These are phyloP conservation scores for Erythrophleum fordii DNA, from an alignment of 306 rosid species.

Conservation along the genomic window DNA sequence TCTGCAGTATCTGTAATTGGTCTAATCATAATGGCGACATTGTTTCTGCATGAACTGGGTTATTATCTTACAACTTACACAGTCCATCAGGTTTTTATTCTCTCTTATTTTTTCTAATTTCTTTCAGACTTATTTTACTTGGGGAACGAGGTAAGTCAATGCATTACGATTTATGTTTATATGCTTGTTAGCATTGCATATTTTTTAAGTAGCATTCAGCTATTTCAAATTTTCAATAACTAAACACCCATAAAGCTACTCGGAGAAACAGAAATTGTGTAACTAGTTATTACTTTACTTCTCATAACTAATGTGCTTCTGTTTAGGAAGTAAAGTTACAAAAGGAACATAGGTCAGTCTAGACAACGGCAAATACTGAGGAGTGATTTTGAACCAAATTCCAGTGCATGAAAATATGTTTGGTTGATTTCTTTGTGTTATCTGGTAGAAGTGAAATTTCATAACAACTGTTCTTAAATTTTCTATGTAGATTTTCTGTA, in stretches of 20 bases:
- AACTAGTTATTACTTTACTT: not conserved
- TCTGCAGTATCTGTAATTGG: conserved; percentile 79
- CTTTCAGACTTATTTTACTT: not conserved
- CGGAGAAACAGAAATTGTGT: not conserved
- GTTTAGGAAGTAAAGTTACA: not conserved
- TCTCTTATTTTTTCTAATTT: not conserved
- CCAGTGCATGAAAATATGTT: not conserved
- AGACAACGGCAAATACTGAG: not conserved
- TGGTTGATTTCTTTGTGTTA: not conserved
- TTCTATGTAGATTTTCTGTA: not conserved
- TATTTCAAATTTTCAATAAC: not conserved
- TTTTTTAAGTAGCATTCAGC: not conserved
- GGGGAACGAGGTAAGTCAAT: not conserved
- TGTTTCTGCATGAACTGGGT: conserved; percentile 87
- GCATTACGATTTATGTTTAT: not conserved
- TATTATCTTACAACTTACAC: conserved; percentile 85
- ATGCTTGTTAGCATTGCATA: not conserved
- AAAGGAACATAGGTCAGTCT: not conserved
- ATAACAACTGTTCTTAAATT: not conserved
- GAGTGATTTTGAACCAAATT: not conserved
- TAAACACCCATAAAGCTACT: not conserved
- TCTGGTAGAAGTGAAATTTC: not conserved
- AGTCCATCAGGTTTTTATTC: conserved; percentile 74
- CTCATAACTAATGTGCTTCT: too few relatives aligned
- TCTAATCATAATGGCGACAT: conserved; percentile 73